These are phyloP conservation scores for Neophaeococcomyces mojaviensis DNA, from an alignment of 2,329 filamentous ascomycete species.

Conservation along the genomic window DNA sequence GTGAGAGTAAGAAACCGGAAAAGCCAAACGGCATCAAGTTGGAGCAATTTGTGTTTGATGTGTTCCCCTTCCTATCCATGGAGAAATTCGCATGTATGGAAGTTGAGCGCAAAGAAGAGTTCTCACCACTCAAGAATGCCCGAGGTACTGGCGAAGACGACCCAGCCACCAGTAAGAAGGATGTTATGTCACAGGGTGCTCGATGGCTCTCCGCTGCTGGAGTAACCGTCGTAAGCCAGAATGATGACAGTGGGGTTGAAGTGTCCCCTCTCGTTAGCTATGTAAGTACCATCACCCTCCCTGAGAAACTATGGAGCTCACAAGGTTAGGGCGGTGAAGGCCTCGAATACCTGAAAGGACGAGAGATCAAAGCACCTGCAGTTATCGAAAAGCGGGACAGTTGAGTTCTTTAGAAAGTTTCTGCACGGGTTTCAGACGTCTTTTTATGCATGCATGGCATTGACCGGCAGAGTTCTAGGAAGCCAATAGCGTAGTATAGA, in stretches of 20 bases:
- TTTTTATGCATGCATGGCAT: not conserved
- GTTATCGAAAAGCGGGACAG: slow-evolving; percentile 47
- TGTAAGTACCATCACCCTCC: slow-evolving; percentile 51
- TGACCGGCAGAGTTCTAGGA: not conserved
- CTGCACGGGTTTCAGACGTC: not conserved
- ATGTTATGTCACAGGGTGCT: slow-evolving; percentile 84
- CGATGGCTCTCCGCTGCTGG: slow-evolving; percentile 78
- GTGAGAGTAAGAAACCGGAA: slow-evolving; percentile 77
- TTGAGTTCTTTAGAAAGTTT: not conserved
- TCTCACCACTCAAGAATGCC: slow-evolving; percentile 92
- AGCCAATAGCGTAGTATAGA: too few species aligned
- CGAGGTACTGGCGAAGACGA: slow-evolving; percentile 83
- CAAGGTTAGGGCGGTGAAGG: slow-evolving; percentile 51
- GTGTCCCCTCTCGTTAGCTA: slow-evolving; percentile 93
- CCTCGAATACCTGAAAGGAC: slow-evolving; percentile 52
- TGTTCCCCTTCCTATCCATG: slow-evolving; percentile 81
- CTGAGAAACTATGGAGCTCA: too few species aligned
- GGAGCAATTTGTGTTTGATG: slow-evolving; percentile 98
- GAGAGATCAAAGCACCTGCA: slow-evolving; percentile 56
- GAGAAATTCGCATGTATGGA: slow-evolving; percentile 92
- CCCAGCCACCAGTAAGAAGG: slow-evolving; percentile 80
- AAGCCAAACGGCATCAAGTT: slow-evolving; percentile 98
- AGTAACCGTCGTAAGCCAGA: slow-evolving; percentile 62
- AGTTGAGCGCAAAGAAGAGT: slow-evolving; percentile 94
- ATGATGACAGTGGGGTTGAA: slow-evolving; percentile 64